Evolutionary conservation across 1,284 basidiomycete species (phyloP).

Genomic region (Fomitopsis betulina): DNA sequence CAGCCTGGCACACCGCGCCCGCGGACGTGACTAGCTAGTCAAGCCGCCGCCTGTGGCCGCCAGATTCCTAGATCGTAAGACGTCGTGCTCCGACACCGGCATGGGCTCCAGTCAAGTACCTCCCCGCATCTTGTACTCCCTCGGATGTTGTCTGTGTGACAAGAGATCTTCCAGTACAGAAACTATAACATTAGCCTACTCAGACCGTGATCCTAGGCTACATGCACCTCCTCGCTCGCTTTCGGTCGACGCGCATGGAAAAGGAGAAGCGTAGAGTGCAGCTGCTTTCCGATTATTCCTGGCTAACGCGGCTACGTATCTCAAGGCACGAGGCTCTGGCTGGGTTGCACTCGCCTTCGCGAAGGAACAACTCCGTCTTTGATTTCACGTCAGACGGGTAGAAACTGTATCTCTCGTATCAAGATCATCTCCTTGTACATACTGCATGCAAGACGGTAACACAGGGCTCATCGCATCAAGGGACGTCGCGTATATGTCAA

Average conservation of each 20-base stretch:
- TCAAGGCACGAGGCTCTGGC: no score
- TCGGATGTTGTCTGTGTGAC: conserved; percentile 36
- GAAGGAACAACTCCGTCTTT: no score
- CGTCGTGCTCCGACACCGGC: conserved; percentile 34
- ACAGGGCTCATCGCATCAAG: no score
- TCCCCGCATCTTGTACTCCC: conserved; percentile 68
- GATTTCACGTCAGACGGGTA: no score
- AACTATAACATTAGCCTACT: no score
- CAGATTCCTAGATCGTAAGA: conserved; percentile 35
- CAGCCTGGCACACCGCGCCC: conserved; percentile 66
- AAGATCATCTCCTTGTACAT: no score
- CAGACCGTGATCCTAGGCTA: no score
- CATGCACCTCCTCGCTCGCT: no score
- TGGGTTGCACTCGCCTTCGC: no score
- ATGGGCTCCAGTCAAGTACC: conserved; percentile 30
- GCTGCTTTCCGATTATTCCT: conserved; percentile 84
- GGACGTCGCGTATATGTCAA: background rate
- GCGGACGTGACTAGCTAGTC: background rate
- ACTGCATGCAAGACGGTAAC: no score
- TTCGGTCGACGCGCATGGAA: conserved; percentile 82
- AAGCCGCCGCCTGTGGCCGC: conserved; percentile 2
- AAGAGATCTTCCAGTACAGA: conserved; percentile 82
- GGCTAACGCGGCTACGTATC: conserved; percentile 79
- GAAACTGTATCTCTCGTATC: no score
- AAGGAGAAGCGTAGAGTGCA: conserved; percentile 38